A percentile compares a stretch with the other conserved stretches of the same genome.
These are phyloP conservation scores for Huntiella bhutanensis DNA, from an alignment of 2,329 filamentous ascomycete species.

Conservation along the genomic window DNA sequence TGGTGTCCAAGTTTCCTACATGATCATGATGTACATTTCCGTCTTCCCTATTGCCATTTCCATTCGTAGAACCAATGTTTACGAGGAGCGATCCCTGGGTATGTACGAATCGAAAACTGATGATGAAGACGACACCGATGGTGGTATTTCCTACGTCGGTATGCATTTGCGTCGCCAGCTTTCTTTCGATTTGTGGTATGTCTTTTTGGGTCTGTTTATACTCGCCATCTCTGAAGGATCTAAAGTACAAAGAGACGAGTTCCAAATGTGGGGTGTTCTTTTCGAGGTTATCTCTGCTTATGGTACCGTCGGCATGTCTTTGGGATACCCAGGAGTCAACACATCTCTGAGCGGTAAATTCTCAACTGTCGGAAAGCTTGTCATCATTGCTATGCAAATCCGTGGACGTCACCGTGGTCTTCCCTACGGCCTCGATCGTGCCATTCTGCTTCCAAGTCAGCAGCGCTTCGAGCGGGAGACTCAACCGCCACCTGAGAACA, in stretches of 20 bases:
- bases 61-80: conserved; percentile 84
- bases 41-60: conserved; percentile 94
- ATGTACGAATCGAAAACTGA: conserved; percentile 40
- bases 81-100: conserved; percentile 75
- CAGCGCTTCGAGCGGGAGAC: conserved; percentile 34
- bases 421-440: conserved; percentile 46
- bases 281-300: conserved; percentile 86
- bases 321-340: conserved; percentile 62
- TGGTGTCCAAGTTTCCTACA: conserved; percentile 79
- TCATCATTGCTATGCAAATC: conserved; percentile 51
- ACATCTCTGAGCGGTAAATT: conserved; percentile 74
- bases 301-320: conserved; percentile 78
- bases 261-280: conserved; percentile 50
- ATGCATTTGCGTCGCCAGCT: conserved; percentile 83
- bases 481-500: conserved; percentile 21
- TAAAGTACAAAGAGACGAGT: conserved; percentile 43
- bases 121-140: conserved; percentile 29
- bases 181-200: conserved; percentile 94
- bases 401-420: conserved; percentile 50
- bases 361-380: conserved; percentile 48
- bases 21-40: conserved; percentile 99
- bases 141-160: conserved; percentile 65
- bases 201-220: conserved; percentile 84
- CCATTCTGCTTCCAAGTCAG: conserved; percentile 39
- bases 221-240: conserved; percentile 72